These are phyloP conservation scores for Nidularia sp. DNA, from an alignment of 768 basidiomycete species.

Conservation along the genomic window DNA sequence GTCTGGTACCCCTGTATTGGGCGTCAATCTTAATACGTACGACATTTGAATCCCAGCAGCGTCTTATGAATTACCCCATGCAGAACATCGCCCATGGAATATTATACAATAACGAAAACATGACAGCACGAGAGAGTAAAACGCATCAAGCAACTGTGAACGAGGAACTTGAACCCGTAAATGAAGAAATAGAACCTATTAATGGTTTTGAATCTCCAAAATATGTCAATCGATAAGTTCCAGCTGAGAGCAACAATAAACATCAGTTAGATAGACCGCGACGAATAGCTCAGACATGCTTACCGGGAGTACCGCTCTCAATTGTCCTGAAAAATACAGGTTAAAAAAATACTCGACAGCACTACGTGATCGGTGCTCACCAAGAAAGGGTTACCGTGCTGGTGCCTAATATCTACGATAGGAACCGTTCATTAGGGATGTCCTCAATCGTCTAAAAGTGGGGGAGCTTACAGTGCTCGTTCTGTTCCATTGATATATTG, in stretches of 20 bases:
- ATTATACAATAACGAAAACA: conserved; percentile 5
- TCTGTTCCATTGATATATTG: conserved; percentile 61
- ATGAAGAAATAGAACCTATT: conserved; percentile 57
- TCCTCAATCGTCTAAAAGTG: neutral
- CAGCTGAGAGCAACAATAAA: conserved; percentile 35
- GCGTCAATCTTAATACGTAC: neutral
- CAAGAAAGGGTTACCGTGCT: conserved; percentile 67
- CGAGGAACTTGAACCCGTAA: conserved; percentile 56
- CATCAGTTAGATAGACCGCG: neutral
- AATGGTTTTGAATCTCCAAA: conserved; percentile 75
- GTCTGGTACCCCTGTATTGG: neutral
- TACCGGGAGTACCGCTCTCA: conserved; percentile 55
- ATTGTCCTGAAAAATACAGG: conserved; percentile 44
- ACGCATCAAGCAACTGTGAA: conserved; percentile 51
- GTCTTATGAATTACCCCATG: neutral
- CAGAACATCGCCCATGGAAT: conserved; percentile 1
- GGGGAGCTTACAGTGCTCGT: conserved; percentile 41
- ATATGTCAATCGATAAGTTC: conserved; percentile 68
- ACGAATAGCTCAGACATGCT: conserved; percentile 8
- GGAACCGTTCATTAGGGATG: conserved; percentile 1
- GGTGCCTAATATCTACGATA: conserved; percentile 45
- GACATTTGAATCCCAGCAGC: conserved; percentile 1
- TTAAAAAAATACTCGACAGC: conserved; percentile 3
- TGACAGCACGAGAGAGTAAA: neutral
- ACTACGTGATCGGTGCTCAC: conserved; percentile 27